These are phyloP conservation scores for Saccharomyces mikatae DNA, from an alignment of 805 yeast species.

Conservation along the genomic window DNA sequence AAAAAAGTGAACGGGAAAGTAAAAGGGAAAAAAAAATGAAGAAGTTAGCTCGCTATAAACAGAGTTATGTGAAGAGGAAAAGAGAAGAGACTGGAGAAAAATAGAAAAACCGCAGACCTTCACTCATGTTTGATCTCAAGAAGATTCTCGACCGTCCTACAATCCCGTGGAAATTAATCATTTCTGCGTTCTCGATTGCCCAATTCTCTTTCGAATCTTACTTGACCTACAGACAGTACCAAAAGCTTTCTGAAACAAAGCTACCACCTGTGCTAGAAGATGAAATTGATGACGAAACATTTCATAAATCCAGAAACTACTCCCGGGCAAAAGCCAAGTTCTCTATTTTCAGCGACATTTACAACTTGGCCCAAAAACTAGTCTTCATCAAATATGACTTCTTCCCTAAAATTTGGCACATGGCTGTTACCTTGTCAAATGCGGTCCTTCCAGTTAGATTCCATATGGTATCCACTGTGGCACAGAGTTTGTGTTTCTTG, in stretches of 20 bases:
- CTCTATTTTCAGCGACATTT: constrained; percentile 46
- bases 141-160: constrained; percentile 54
- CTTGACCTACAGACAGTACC: constrained; percentile 69
- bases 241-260: constrained; percentile 42
- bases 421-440: constrained; percentile 35
- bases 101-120: constrained; percentile 3
- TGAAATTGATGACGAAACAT: constrained; percentile 65
- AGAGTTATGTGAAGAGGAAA: not conserved
- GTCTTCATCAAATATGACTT: constrained; percentile 51
- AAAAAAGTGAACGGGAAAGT: not conserved
- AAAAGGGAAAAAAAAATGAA: not conserved
- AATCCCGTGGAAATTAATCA: constrained; percentile 72
- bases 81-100: constrained; percentile 6
- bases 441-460: constrained; percentile 23
- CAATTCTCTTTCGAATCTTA: constrained; percentile 70
- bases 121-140: constrained; percentile 28
- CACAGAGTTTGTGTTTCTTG: constrained; percentile 64
- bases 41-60: constrained; percentile 20
- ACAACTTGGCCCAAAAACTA: constrained; percentile 47
- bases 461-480: constrained; percentile 46
- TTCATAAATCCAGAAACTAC: constrained; percentile 68
- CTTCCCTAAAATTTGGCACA: constrained; percentile 55
- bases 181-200: constrained; percentile 66
- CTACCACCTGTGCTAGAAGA: constrained; percentile 65
- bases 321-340: constrained; percentile 72